phyloP scores from a whole-genome alignment of 305 asterid species.

The Euphrasia arctica region DNA sequence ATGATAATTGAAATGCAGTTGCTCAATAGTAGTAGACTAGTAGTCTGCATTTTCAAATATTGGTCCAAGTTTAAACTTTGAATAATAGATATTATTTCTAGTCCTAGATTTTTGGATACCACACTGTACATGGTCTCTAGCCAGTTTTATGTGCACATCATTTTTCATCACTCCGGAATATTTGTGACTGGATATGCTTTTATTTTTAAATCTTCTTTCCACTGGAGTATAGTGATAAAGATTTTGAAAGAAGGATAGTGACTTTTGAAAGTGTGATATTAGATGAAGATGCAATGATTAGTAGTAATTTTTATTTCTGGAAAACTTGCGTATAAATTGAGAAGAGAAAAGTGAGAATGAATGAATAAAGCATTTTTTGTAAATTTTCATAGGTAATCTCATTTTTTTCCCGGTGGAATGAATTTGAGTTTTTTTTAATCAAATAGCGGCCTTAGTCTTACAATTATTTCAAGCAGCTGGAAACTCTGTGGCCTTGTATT shows the following conservation, averaged over 20 bases:
- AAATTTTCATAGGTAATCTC: too few relatives aligned
- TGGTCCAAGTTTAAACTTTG: slow-evolving; percentile 1
- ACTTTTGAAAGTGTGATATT: too few relatives aligned
- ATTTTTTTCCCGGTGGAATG: not conserved
- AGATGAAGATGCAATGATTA: too few relatives aligned
- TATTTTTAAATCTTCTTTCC: not conserved
- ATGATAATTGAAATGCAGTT: not conserved
- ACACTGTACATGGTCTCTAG: not conserved
- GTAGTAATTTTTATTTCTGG: too few relatives aligned
- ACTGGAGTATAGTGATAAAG: not conserved
- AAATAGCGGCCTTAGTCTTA: not conserved
- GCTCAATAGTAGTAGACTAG: not conserved
- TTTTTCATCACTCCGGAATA: slow-evolving; percentile 12
- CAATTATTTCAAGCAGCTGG: slow-evolving; percentile 3
- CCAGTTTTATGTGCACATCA: slow-evolving; percentile 16
- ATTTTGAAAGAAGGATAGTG: not conserved
- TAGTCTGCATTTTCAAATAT: not conserved
- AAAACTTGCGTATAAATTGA: too few relatives aligned
- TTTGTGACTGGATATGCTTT: not conserved
- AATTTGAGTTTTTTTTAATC: not conserved
- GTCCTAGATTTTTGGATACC: slow-evolving; percentile 11
- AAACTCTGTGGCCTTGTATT: slow-evolving; percentile 9
- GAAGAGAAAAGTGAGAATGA: too few relatives aligned
- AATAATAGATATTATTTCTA: slow-evolving; percentile 13
- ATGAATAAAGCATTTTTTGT: too few relatives aligned